Evolutionary conservation across 805 yeast species (phyloP).

Genomic region (Zygosaccharomyces rouxii): DNA sequence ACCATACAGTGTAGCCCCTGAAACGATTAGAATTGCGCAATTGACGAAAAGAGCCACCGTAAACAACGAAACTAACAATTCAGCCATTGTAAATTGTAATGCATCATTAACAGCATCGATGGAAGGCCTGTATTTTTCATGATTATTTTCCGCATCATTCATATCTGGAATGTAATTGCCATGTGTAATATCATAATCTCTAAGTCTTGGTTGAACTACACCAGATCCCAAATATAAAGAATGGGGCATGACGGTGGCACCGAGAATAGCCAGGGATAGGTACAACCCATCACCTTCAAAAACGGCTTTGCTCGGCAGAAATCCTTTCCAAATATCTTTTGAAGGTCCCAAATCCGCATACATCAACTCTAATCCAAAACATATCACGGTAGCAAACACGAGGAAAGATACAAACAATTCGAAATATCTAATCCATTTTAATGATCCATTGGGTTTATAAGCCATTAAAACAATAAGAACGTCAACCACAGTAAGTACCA

Average conservation of each 20-base stretch:
- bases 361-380: conserved; percentile 74
- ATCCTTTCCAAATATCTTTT: conserved; percentile 65
- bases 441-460: conserved; percentile 78
- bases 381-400: conserved; percentile 76
- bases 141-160: conserved; percentile 36
- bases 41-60: conserved; percentile 90
- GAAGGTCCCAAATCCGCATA: conserved; percentile 56
- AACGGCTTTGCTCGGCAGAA: conserved; percentile 48
- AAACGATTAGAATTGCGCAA: conserved; percentile 81
- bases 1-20: conserved; percentile 77
- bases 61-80: conserved; percentile 73
- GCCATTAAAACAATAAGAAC: conserved; percentile 83
- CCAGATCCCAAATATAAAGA: conserved; percentile 84
- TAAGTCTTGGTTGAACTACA: conserved; percentile 77
- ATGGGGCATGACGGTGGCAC: conserved; percentile 96
- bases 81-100: conserved; percentile 76
- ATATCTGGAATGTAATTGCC: conserved; percentile 52
- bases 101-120: conserved; percentile 77
- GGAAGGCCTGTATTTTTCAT: conserved; percentile 64
- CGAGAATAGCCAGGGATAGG: conserved; percentile 77
- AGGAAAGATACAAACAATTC: conserved; percentile 76
- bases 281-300: conserved; percentile 63
- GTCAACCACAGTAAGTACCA: conserved; percentile 77
- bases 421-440: conserved; percentile 70
- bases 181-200: conserved; percentile 66